Percentiles rank a stretch among this genome's conserved stretches.
Conservation (phyloP, 306 rosid genomes). For the Prunus davidiana region DNA sequence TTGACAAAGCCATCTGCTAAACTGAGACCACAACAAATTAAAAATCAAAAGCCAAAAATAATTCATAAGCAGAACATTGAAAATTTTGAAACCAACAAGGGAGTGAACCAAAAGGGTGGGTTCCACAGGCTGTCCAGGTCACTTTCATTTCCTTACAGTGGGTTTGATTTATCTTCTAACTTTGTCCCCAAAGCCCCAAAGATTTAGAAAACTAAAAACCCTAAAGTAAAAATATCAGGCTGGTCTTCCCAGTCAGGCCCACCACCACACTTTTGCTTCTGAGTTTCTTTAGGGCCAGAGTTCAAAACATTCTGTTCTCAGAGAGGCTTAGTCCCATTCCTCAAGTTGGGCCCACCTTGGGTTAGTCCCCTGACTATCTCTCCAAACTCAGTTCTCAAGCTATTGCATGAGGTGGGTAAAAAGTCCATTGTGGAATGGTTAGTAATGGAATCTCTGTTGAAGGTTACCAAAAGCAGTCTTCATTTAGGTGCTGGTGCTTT, state of each 20-base stretch:
- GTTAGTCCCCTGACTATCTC: neutral
- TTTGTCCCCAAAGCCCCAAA: neutral
- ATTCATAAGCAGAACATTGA: neutral
- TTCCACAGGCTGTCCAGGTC: neutral
- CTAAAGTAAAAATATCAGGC: neutral
- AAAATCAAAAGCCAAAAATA: neutral
- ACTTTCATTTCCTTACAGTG: neutral
- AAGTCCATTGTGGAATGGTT: neutral
- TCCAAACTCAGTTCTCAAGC: neutral
- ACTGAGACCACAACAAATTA: neutral
- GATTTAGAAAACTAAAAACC: no score
- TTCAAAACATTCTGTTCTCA: conserved; percentile 5
- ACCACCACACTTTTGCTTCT: neutral
- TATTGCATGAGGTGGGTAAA: neutral
- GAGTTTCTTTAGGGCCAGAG: neutral
- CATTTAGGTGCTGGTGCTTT: no score
- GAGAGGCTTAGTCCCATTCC: neutral
- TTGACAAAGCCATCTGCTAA: neutral
- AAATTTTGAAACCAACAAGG: neutral
- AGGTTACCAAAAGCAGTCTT: neutral
- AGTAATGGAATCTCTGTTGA: no score
- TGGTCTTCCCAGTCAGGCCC: neutral
- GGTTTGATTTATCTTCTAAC: neutral
- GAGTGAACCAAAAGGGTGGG: conserved; percentile 8
- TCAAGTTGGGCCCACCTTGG: neutral